Base-by-base conservation (phyloP, 2,329 filamentous ascomycete species). In the Xylariaceae sp. region DNA sequence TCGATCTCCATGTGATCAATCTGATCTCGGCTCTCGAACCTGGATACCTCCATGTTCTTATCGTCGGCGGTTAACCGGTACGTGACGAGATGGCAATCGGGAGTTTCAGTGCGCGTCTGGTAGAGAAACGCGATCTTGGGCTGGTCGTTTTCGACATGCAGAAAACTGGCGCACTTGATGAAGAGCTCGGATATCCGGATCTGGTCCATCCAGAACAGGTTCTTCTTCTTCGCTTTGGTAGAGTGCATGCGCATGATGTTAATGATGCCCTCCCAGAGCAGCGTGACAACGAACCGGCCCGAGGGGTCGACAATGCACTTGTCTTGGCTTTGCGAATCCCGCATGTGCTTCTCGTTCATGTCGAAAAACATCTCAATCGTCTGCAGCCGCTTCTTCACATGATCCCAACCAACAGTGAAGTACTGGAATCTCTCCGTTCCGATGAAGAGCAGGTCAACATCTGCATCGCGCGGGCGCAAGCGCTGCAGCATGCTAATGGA, bases 401-500 rank as follows among this genome's bases (percentile, higher is more conserved):
- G 69, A 67, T 97, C 86, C 92, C 94, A 99, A 13, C 82, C 86
- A 17, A 96, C 74, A 1, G 91, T 96, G 73, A 97, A 96, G 76
- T 96, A 97, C 68, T 92, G 87, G 67, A 90, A 89, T 57, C 89
- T 86, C 71, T 96, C 89, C 51, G 94, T 99, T 53, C 92, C 93
- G 59, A 99, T 83, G 71, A 99, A 96, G 62, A 99, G 83, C 62
- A 97, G 85, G 67, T 97, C 92, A 52, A 87, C 90, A 4, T 80
- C 75, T 34, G 87, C 86, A 66, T 90, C 84, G 53, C 85, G 84
- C 4, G 92, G 91, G 30, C 86, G 86, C 52, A 99, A 80, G 69
- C 86, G 88, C 69, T 94, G 84, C 11, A 97, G 82, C 79, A 97
- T 90, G 6, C 89, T 88, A 66, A 97, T 87, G 66, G 88, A 90